A percentile compares a stretch with the other conserved stretches of the same genome.
These are phyloP conservation scores for Sphagnum contortum DNA, from an alignment of 225 moss, liverwort and hornwort species.

Conservation along the genomic window DNA sequence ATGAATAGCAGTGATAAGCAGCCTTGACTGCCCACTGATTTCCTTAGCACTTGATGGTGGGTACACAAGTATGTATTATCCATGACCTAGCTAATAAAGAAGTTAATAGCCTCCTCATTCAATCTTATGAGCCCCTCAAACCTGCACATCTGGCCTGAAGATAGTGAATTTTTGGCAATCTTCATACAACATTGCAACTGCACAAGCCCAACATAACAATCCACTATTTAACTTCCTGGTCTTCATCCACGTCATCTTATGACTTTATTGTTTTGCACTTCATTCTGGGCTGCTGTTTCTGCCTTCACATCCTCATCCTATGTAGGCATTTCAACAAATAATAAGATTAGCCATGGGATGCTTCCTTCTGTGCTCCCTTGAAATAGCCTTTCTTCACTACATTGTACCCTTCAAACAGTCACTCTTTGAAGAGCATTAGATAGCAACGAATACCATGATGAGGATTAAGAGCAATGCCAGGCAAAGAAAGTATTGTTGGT, in stretches of 20 bases:
- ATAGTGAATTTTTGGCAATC: conserved; percentile 35
- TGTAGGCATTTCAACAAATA: background rate
- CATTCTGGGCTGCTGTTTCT: conserved; percentile 33
- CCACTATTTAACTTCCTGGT: conserved; percentile 13
- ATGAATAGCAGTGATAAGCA: too few relatives aligned
- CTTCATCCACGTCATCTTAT: conserved; percentile 70
- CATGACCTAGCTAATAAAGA: too few relatives aligned
- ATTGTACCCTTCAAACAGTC: too few relatives aligned
- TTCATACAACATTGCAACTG: conserved; percentile 98
- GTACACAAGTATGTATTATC: too few relatives aligned
- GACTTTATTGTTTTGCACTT: conserved; percentile 61
- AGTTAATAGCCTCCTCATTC: too few relatives aligned
- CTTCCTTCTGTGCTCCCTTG: too few relatives aligned
- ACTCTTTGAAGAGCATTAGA: too few relatives aligned
- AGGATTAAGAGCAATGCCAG: background rate
- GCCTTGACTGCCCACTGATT: too few relatives aligned
- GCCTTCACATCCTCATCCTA: conserved; percentile 51
- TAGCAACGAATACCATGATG: too few relatives aligned
- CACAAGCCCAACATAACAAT: conserved; percentile 8
- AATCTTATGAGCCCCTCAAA: too few relatives aligned
- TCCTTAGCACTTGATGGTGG: too few relatives aligned
- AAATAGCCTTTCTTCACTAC: too few relatives aligned
- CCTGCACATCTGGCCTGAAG: background rate
- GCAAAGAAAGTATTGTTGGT: background rate
- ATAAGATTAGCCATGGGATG: background rate